Evolutionary conservation across 192 early-diverging fungal genomes (phyloP), one percentile per base, ranked within the genome.

Genomic region (Funneliformis mosseae): DNA sequence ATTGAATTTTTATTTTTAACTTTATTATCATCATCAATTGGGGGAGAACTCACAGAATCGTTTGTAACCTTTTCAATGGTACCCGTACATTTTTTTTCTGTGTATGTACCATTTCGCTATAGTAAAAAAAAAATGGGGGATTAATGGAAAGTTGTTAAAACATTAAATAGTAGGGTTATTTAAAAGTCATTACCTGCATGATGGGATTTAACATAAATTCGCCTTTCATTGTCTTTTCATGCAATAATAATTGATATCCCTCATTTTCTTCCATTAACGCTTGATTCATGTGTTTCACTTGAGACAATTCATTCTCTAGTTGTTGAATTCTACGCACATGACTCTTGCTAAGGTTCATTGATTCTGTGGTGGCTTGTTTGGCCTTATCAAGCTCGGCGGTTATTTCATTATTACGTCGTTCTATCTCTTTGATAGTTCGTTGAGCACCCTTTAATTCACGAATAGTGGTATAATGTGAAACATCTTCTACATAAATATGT

Each of bases 251-350:
- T 82, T 95, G 94, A 85, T 91, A 94, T 73, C 91, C 90, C 82
- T 95, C 94, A 86, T 93, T 95, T 73, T 94, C 94, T 78, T 95
- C 93, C 88, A 90, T 90, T 74, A 95, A 85, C 16, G 90, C 85
- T 80, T 85, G 87, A 77, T 93, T 93, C 74, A 95, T 81, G 66
- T 92, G 88, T 41, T 89, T 88, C 9, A 93, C 86, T 83, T 94
- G 90, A 73, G 59, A 66, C 41, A 89, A 82, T 48, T 92, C 87
- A 71, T 48, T 79, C 43, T 71, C 69, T 62, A 79, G 43, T 33
- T 45, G 68, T 43, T 68, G 42, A 55, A 79, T 79, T 50, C 41
- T 55, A 50, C 23, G 33, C 18, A 38, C 42, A 71, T 67, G 66
- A 42, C 10, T 60, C 23, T 60, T 71, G 14, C 60, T 79, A 12